Evolutionary conservation across 139 green algal genomes (phyloP).

Genomic region (Chlamydomonas schloesseri): DNA sequence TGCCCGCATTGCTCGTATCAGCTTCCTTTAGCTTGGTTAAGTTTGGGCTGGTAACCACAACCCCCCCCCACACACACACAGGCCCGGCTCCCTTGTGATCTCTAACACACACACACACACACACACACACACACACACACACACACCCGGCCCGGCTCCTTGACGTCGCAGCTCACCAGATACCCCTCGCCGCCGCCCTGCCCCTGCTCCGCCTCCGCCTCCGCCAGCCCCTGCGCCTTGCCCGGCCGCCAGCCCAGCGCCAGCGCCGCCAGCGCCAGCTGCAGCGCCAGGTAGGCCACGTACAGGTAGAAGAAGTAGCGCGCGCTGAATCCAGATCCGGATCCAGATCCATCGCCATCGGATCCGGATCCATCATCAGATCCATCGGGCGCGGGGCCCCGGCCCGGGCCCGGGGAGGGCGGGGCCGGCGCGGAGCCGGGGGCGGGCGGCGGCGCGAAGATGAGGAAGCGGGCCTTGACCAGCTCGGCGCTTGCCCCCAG

Average conservation of each 20-base stretch:
- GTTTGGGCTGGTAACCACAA: no score
- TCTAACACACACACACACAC: no score
- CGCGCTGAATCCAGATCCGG: no score
- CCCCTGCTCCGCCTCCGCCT: background rate
- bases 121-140: no score
- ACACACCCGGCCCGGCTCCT: no score
- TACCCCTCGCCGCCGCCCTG: no score
- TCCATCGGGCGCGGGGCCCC: background rate
- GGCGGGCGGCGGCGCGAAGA: background rate
- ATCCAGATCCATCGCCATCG: background rate
- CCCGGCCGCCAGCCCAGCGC: constrained; percentile 4
- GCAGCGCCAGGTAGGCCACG: background rate
- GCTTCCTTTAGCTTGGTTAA: no score
- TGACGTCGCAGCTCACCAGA: background rate
- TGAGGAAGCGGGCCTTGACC: constrained; percentile 11
- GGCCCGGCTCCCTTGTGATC: no score
- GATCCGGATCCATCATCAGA: background rate
- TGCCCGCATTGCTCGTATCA: no score
- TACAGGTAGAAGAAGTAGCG: constrained; percentile 22
- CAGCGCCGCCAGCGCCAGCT: constrained; percentile 1
- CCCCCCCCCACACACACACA: no score
- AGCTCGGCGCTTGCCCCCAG: background rate
- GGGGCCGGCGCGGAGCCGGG: background rate
- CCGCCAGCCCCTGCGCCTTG: background rate
- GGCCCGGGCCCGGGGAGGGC: no score